phyloP scores from a whole-genome alignment of 73 alveolate genomes.

The Paramecium pentaurelia region DNA sequence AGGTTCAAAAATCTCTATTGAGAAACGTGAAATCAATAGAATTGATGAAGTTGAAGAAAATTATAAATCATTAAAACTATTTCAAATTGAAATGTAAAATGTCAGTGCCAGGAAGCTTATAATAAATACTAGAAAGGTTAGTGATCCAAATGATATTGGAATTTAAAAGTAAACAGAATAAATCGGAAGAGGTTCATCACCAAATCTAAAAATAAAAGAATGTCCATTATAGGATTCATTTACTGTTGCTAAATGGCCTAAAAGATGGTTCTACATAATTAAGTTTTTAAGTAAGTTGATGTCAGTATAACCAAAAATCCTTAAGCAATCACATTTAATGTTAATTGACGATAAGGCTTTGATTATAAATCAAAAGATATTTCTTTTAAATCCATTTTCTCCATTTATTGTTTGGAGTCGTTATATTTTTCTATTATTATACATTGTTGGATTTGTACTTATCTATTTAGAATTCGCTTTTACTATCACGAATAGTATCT shows the following conservation, averaged over 20 bases:
- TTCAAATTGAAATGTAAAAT: slow-evolving; percentile 31
- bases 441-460: not conserved
- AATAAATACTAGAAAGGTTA: not conserved
- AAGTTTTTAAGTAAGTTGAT: slow-evolving; percentile 2
- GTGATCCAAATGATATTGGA: not conserved
- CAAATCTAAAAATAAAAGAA: not conserved
- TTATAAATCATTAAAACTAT: slow-evolving; percentile 18
- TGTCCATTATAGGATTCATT: not conserved
- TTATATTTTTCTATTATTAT: not conserved
- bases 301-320: not conserved
- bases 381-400: not conserved
- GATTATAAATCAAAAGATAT: not conserved
- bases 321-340: not conserved
- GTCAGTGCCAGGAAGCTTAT: not conserved
- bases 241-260: not conserved
- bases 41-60: slow-evolving; percentile 46
- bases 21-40: not conserved
- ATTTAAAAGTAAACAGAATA: not conserved
- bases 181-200: not conserved
- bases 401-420: not conserved
- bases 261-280: not conserved
- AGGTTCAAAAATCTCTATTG: not conserved
- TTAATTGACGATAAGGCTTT: not conserved
- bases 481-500: not conserved
- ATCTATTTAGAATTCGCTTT: not conserved